phyloP scores from a whole-genome alignment of 1,284 basidiomycete genomes.

The Grifola frondosa region DNA sequence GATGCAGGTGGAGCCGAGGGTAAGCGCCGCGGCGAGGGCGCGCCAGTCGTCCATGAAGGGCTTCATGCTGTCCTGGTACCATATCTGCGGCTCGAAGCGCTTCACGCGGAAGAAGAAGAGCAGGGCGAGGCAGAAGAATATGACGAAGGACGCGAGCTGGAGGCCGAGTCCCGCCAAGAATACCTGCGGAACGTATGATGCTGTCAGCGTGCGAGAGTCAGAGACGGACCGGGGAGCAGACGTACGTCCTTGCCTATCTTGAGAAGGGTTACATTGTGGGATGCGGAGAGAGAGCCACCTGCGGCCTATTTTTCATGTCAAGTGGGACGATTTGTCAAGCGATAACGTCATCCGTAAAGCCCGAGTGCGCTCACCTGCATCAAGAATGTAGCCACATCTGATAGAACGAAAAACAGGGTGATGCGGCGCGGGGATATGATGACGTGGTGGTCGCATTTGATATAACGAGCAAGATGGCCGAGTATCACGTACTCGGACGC shows the following conservation, averaged over 20 bases:
- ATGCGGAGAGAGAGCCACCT: constrained; percentile 42
- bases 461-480: constrained; percentile 55
- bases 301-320: constrained; percentile 35
- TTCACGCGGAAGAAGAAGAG: constrained; percentile 58
- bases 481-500: constrained; percentile 72
- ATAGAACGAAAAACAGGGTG: constrained; percentile 51
- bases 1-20: constrained; percentile 65
- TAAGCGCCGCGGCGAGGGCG: constrained; percentile 50
- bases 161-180: constrained; percentile 64
- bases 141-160: constrained; percentile 62
- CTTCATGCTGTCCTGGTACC: constrained; percentile 39
- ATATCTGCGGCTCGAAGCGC: constrained; percentile 44
- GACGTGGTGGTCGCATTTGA: constrained; percentile 53
- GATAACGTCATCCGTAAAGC: too few relatives aligned
- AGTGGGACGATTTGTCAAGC: background rate
- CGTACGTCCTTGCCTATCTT: too few relatives aligned
- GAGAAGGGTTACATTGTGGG: too few relatives aligned
- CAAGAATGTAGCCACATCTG: constrained; percentile 68
- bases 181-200: constrained; percentile 38
- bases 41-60: constrained; percentile 65
- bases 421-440: constrained; percentile 53
- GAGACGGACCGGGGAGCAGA: background rate
- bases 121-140: constrained; percentile 58
- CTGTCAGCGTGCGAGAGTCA: background rate
- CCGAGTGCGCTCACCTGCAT: constrained; percentile 60